Evolutionary conservation across 768 basidiomycete species (phyloP), one percentile per base, ranked within the genome.

Genomic region (Boletus coccyginus): DNA sequence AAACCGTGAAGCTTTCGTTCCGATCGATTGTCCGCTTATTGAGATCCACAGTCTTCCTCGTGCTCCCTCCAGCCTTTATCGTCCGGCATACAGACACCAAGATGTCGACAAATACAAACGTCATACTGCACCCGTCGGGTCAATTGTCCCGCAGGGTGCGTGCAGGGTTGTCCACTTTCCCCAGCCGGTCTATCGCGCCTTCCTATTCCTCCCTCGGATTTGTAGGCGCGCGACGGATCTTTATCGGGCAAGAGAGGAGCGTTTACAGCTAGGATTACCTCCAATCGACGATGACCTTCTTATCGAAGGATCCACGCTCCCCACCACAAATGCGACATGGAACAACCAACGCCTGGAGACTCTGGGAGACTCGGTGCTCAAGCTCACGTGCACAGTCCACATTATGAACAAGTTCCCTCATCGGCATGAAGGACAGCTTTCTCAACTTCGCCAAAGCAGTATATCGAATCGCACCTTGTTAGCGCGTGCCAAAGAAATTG

Each of bases 271-370:
- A 33, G 75, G 77, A 12, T 76, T 94, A 21, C 88, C 90, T 3
- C 71, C 79, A 1, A 81, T 93, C 47, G 60, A 67, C 2, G 78
- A 81, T 36, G 74, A 83, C 40, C 74, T 83, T 8, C 77, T 93
- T 44, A 76, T 85, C 3, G 86, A 93, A 65, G 90, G 90, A 7
- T 78, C 90, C 24, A 92, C 90, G 2, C 74, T 92, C 12, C 94
- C 93, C 1, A 77, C 78, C 36, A 79, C 87, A 7, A 66, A 65
- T 35, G 78, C 83, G 8, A 79, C 81, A 10, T 92, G 83, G 73
- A 90, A 80, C 70, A 95, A 94, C 59, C 91, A 96, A 64, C 83
- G 90, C 1, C 69, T 95, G 53, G 94, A 96, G 69, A 94, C 92
- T 0, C 75, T 95, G 8, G 94, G 94, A 10, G 94, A 96, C 65